Percentiles rank a stretch among this genome's conserved stretches.
These are phyloP conservation scores for Vaccinium corymbosum DNA, from an alignment of 148 eudicot genomes.

Conservation along the genomic window DNA sequence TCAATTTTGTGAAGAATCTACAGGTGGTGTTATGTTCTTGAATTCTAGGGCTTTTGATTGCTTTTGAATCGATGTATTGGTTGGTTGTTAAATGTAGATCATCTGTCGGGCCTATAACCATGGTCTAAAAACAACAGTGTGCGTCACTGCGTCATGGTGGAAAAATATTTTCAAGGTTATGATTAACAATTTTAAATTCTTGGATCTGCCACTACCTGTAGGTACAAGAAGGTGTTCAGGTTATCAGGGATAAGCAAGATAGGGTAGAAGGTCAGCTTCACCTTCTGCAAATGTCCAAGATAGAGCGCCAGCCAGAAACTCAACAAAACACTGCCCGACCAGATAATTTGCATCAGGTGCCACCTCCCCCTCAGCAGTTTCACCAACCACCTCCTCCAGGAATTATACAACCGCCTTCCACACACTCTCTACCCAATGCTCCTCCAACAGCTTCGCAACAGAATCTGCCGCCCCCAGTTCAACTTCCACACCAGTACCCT, in stretches of 20 bases:
- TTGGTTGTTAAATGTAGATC: background rate
- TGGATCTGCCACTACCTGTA: constrained; percentile 19
- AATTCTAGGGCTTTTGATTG: background rate
- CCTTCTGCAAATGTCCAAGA: constrained; percentile 52
- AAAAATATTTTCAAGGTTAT: background rate
- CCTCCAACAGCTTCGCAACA: constrained; percentile 47
- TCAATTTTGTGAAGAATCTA: background rate
- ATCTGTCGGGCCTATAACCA: background rate
- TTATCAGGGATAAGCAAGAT: constrained; percentile 77
- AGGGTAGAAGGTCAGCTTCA: constrained; percentile 65
- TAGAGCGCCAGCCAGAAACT: constrained; percentile 40
- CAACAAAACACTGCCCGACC: constrained; percentile 27
- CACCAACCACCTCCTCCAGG: constrained; percentile 45
- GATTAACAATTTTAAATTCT: background rate
- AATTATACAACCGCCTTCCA: constrained; percentile 33
- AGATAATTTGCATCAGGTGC: constrained; percentile 35
- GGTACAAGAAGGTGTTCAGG: constrained; percentile 70
- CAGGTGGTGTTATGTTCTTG: background rate
- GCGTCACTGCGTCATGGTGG: background rate
- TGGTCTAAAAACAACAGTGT: background rate
- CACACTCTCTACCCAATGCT: constrained; percentile 28
- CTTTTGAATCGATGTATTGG: too few relatives aligned
- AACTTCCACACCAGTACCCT: constrained; percentile 44
- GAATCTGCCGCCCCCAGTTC: constrained; percentile 33
- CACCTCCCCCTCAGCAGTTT: constrained; percentile 44